Percentiles rank a stretch among this genome's conserved stretches.
These are phyloP conservation scores for Parsonsia alboflavescens DNA, from an alignment of 257 asterid genomes.

Conservation along the genomic window DNA sequence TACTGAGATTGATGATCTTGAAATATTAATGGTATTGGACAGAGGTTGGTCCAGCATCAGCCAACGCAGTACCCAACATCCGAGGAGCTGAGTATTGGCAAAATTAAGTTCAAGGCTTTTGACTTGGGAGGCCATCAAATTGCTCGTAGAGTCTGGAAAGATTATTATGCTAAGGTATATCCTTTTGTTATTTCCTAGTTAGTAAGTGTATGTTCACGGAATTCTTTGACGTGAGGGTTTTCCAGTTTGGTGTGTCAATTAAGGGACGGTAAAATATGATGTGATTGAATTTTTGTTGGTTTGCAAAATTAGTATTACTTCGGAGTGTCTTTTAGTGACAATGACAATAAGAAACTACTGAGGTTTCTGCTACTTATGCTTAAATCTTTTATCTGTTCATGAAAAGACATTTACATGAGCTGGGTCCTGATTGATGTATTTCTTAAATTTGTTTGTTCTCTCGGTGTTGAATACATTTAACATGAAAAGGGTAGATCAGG, in stretches of 20 bases:
- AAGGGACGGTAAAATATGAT: neutral
- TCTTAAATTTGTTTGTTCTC: neutral
- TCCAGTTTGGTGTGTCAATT: neutral
- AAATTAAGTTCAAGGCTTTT: slow-evolving; percentile 86
- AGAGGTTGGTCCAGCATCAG: slow-evolving; percentile 91
- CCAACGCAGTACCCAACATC: slow-evolving; percentile 90
- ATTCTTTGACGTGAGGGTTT: neutral
- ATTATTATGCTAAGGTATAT: slow-evolving; percentile 79
- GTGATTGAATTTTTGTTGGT: neutral
- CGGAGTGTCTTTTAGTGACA: neutral
- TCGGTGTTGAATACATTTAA: no score
- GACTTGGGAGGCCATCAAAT: slow-evolving; percentile 96
- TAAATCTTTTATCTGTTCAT: neutral
- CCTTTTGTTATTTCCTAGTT: neutral
- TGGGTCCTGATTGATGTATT: neutral
- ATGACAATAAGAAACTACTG: neutral
- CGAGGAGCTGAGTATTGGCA: slow-evolving; percentile 87
- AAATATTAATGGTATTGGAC: slow-evolving; percentile 26
- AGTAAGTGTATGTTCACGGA: neutral
- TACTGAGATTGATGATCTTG: slow-evolving; percentile 2
- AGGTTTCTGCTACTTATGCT: neutral
- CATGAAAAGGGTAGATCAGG: no score
- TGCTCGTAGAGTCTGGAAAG: slow-evolving; percentile 94
- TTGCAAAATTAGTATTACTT: neutral
- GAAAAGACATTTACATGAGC: neutral